A percentile compares a stretch with the other conserved stretches of the same genome.
These are phyloP conservation scores for Brassica juncea DNA, from an alignment of 345 rosid species.

Conservation along the genomic window DNA sequence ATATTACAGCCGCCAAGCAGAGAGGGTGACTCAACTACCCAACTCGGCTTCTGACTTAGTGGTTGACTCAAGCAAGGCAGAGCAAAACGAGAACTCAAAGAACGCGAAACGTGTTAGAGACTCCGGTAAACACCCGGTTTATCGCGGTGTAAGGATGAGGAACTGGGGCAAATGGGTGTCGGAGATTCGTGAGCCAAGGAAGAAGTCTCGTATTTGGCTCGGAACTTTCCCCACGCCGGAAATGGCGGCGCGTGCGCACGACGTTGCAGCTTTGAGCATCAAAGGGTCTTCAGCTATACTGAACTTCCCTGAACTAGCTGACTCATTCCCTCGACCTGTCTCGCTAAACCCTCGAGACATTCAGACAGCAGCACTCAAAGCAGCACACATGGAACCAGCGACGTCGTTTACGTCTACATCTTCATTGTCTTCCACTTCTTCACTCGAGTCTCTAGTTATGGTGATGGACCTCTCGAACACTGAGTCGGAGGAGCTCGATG, in stretches of 20 bases:
- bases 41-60: conserved; percentile 21
- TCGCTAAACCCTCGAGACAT: conserved; percentile 80
- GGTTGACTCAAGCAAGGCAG: conserved; percentile 10
- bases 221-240: conserved; percentile 93
- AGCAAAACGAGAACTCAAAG: conserved; percentile 9
- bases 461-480: conserved; percentile 50
- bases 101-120: conserved; percentile 52
- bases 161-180: conserved; percentile 99
- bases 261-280: conserved; percentile 84
- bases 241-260: conserved; percentile 98
- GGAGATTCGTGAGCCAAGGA: conserved; percentile 90
- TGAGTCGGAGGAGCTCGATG: conserved; percentile 63
- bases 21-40: conserved; percentile 11
- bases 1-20: conserved; percentile 17
- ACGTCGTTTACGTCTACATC: conserved; percentile 26
- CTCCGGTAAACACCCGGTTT: conserved; percentile 72
- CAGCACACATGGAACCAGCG: conserved; percentile 69
- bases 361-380: conserved; percentile 90
- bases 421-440: conserved; percentile 23
- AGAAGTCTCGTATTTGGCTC: conserved; percentile 93
- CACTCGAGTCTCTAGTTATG: conserved; percentile 51
- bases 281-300: conserved; percentile 81
- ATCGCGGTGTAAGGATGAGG: conserved; percentile 87
- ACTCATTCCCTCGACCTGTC: conserved; percentile 69
- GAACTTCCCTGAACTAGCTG: conserved; percentile 80